Percentiles rank a stretch among this genome's conserved stretches.
phyloP scores from a whole-genome alignment of 805 yeast genomes.

The Ogataea corticis region DNA sequence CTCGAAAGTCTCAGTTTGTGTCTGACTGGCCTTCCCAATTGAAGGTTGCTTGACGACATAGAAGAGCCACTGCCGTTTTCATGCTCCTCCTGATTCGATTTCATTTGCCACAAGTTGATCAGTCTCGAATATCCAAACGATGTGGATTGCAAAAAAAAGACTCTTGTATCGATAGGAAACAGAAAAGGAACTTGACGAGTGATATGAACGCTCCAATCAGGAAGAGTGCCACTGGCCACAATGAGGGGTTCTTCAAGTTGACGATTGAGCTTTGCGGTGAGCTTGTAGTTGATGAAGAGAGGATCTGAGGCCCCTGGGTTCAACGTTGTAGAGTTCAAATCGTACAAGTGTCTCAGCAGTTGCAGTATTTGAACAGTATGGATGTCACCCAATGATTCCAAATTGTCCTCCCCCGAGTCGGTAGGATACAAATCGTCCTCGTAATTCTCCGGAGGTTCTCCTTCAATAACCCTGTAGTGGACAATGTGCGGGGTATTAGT shows the following conservation, averaged over 20 bases:
- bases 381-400: slow-evolving; percentile 34
- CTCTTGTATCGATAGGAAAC: slow-evolving; percentile 80
- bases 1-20: slow-evolving; percentile 81
- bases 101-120: slow-evolving; percentile 72
- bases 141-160: slow-evolving; percentile 77
- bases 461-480: slow-evolving; percentile 42
- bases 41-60: slow-evolving; percentile 34
- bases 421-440: slow-evolving; percentile 33
- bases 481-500: slow-evolving; percentile 50
- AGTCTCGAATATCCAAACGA: slow-evolving; percentile 89
- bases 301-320: slow-evolving; percentile 32
- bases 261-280: slow-evolving; percentile 81
- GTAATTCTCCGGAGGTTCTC: slow-evolving; percentile 28
- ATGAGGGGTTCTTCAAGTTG: slow-evolving; percentile 88
- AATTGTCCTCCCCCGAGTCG: slow-evolving; percentile 28
- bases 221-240: slow-evolving; percentile 83
- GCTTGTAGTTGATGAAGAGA: slow-evolving; percentile 68
- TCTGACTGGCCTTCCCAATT: slow-evolving; percentile 73
- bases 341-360: slow-evolving; percentile 49
- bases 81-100: slow-evolving; percentile 42
- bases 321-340: slow-evolving; percentile 34
- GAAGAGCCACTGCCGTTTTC: slow-evolving; percentile 22
- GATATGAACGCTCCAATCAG: slow-evolving; percentile 79
- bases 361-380: slow-evolving; percentile 43
- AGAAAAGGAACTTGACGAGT: slow-evolving; percentile 76